phyloP scores from a whole-genome alignment of 352 stramenopile species.

The Stramenopiles sp. region DNA sequence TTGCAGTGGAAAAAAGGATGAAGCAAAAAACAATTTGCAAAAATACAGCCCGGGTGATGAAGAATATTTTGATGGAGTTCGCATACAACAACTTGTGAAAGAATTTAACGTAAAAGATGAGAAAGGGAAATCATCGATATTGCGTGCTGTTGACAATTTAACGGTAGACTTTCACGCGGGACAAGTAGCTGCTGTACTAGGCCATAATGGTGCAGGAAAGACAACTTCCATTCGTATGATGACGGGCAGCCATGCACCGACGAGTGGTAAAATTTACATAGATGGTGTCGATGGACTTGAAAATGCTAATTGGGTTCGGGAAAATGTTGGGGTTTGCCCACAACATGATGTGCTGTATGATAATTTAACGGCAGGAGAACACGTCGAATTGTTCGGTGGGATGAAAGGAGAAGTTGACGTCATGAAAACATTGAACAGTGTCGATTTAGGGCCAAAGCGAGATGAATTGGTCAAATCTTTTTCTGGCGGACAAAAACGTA shows the following conservation, averaged over 20 bases:
- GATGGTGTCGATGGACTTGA: neutral
- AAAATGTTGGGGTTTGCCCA: neutral
- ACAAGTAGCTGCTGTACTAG: neutral
- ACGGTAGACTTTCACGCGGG: too few species aligned
- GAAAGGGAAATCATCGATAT: too few species aligned
- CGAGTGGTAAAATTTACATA: neutral
- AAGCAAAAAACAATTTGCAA: too few species aligned
- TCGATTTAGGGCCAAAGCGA: constrained; percentile 40
- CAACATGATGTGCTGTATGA: neutral
- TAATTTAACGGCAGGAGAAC: neutral
- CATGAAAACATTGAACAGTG: constrained; percentile 42
- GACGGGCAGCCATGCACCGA: neutral
- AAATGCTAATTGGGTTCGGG: neutral
- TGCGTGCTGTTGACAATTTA: too few species aligned
- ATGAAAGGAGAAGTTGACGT: constrained; percentile 30
- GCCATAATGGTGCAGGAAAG: neutral
- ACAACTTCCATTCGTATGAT: neutral
- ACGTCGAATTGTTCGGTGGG: constrained; percentile 11
- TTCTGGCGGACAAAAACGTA: constrained; percentile 87
- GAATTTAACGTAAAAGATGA: too few species aligned
- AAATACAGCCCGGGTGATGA: too few species aligned
- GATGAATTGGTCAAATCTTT: constrained; percentile 14
- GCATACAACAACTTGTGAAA: too few species aligned
- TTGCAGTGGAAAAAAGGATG: too few species aligned
- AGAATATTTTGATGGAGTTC: too few species aligned